These are phyloP conservation scores for Mortierella sp. DNA, from an alignment of 371 early-diverging fungal genomes.

Conservation along the genomic window DNA sequence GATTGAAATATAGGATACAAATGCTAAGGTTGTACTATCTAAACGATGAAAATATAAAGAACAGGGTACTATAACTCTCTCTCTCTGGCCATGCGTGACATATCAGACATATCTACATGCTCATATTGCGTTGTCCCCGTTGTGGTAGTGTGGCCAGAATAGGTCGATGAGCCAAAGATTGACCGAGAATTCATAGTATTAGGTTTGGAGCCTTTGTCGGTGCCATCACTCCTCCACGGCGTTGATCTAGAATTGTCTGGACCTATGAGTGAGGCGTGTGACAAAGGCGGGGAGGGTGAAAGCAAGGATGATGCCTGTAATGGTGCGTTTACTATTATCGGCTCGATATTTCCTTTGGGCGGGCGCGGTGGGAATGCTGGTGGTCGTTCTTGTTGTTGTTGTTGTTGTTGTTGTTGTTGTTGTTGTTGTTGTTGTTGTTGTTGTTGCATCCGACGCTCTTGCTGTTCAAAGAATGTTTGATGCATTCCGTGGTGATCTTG, in stretches of 20 bases:
- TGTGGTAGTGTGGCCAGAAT: background rate
- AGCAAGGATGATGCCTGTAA: background rate
- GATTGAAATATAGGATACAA: too few relatives aligned
- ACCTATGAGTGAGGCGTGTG: background rate
- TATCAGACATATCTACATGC: slow-evolving; percentile 6
- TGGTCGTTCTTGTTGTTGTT: background rate
- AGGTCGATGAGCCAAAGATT: background rate
- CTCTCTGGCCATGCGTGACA: slow-evolving; percentile 14
- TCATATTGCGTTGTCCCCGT: background rate
- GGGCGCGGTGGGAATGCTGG: slow-evolving; percentile 18
- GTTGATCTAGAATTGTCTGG: background rate
- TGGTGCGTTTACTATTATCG: background rate
- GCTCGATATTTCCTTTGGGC: background rate
- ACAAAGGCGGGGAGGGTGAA: background rate
- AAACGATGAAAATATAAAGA: background rate
- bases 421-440: background rate
- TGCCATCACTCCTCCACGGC: background rate
- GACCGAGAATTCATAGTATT: background rate
- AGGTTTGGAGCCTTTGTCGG: background rate
- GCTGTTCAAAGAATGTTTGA: slow-evolving; percentile 4
- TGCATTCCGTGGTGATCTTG: slow-evolving; percentile 8
- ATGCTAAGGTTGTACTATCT: too few relatives aligned
- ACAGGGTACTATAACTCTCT: background rate
- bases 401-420: background rate
- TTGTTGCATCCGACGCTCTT: slow-evolving; percentile 6